phyloP scores from a whole-genome alignment of 164 flowering plant species.

The Nymphaea colorata region DNA sequence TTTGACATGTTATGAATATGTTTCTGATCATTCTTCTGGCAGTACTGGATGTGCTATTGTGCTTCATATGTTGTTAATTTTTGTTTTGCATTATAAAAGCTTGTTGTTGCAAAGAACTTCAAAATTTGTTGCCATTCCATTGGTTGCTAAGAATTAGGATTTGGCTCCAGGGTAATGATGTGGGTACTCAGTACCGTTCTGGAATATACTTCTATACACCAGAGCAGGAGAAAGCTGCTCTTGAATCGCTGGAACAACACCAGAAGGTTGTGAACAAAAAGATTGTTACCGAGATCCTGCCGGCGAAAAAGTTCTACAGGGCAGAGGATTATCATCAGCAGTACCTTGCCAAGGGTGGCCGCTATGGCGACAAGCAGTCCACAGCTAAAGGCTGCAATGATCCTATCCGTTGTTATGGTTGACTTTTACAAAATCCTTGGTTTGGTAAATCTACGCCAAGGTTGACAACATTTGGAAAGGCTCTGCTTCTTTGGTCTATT shows the following conservation, averaged over 20 bases:
- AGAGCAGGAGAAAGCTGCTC: constrained; percentile 74
- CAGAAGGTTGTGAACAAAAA: constrained; percentile 55
- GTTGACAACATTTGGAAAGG: neutral
- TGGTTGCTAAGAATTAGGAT: neutral
- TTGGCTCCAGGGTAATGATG: constrained; percentile 64
- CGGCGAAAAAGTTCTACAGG: constrained; percentile 85
- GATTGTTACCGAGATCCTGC: constrained; percentile 78
- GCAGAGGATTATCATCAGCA: constrained; percentile 95
- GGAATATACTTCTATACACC: constrained; percentile 87
- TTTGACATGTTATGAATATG: too few species aligned
- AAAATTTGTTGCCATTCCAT: neutral
- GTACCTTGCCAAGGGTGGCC: constrained; percentile 83
- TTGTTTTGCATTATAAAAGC: too few species aligned
- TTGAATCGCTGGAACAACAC: constrained; percentile 46
- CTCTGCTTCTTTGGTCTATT: neutral
- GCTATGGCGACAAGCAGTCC: constrained; percentile 65
- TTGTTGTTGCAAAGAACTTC: too few species aligned
- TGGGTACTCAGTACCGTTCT: constrained; percentile 86
- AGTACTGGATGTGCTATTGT: too few species aligned
- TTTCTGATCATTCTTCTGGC: too few species aligned
- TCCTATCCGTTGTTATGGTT: constrained; percentile 70
- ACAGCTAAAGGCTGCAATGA: constrained; percentile 78
- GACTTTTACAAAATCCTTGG: neutral
- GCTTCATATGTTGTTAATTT: too few species aligned
- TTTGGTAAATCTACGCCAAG: neutral